phyloP scores from a whole-genome alignment of 179 eudicot species.

The Silene coronaria region DNA sequence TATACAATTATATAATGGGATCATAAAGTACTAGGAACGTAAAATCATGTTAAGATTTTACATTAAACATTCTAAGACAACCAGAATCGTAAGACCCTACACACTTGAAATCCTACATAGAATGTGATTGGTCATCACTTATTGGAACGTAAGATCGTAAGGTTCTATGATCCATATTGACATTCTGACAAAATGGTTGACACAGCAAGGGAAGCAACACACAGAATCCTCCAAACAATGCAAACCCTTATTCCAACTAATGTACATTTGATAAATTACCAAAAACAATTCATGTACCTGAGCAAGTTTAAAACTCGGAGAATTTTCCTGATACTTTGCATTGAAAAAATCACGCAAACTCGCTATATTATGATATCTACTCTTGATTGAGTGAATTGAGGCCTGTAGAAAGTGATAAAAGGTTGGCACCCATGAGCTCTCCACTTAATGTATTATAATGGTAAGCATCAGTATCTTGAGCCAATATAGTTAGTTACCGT shows the following conservation, averaged over 20 bases:
- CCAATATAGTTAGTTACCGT: conserved; percentile 48
- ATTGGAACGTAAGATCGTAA: background rate
- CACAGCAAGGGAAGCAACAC: background rate
- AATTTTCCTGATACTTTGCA: conserved; percentile 87
- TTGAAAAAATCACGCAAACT: conserved; percentile 89
- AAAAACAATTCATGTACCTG: conserved; percentile 39
- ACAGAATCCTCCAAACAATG: conserved; percentile 1
- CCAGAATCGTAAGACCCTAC: background rate
- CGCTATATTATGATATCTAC: conserved; percentile 68
- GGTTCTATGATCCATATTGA: background rate
- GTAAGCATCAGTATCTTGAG: background rate
- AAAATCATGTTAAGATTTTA: background rate
- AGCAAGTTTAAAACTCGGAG: conserved; percentile 90
- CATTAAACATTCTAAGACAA: background rate
- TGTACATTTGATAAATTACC: background rate
- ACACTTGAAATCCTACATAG: background rate
- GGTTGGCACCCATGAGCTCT: conserved; percentile 6
- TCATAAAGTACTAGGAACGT: background rate
- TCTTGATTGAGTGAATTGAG: conserved; percentile 91
- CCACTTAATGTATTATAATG: background rate
- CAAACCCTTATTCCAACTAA: background rate
- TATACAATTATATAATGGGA: background rate
- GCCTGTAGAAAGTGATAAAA: conserved; percentile 48
- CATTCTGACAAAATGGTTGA: background rate
- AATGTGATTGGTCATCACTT: background rate